Percentiles rank a stretch among this genome's conserved stretches.
Conservation (phyloP, 1,139 yeast species). For the Geotrichum histeridarum region DNA sequence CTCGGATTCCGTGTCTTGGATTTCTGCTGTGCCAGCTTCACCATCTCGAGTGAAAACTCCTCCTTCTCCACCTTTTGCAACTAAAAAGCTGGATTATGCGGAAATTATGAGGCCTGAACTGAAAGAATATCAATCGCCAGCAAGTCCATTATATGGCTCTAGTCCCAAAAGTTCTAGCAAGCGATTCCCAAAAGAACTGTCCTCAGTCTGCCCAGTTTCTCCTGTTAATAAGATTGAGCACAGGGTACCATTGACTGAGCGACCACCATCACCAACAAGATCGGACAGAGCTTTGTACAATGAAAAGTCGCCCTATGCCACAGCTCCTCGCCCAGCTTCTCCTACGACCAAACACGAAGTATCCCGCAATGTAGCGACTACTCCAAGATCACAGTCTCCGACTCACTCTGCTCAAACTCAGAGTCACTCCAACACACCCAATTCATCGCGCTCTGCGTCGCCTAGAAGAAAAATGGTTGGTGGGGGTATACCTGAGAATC, state of each 20-base stretch:
- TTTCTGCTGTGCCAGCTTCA: neutral
- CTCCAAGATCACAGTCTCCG: neutral
- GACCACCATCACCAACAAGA: too few species aligned
- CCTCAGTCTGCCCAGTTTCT: too few species aligned
- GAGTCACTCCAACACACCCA: too few species aligned
- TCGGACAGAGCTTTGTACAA: too few species aligned
- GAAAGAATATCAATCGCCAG: too few species aligned
- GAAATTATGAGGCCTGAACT: neutral
- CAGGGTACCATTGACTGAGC: too few species aligned
- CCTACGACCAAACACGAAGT: neutral
- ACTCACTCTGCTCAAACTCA: neutral
- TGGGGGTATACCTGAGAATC: neutral
- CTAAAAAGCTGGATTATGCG: neutral
- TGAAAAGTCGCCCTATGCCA: neutral
- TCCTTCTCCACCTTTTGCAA: slow-evolving; percentile 3
- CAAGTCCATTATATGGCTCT: too few species aligned
- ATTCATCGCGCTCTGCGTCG: neutral
- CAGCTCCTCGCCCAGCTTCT: neutral
- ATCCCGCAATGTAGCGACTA: too few species aligned
- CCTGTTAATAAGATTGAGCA: too few species aligned
- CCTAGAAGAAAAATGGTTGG: neutral
- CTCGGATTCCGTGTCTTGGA: neutral
- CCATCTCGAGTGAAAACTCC: neutral
- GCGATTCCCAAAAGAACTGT: too few species aligned
- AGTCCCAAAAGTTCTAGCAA: too few species aligned